These are phyloP conservation scores for Evansstolkia leycettana DNA, from an alignment of 495 filamentous ascomycete species.

Conservation along the genomic window DNA sequence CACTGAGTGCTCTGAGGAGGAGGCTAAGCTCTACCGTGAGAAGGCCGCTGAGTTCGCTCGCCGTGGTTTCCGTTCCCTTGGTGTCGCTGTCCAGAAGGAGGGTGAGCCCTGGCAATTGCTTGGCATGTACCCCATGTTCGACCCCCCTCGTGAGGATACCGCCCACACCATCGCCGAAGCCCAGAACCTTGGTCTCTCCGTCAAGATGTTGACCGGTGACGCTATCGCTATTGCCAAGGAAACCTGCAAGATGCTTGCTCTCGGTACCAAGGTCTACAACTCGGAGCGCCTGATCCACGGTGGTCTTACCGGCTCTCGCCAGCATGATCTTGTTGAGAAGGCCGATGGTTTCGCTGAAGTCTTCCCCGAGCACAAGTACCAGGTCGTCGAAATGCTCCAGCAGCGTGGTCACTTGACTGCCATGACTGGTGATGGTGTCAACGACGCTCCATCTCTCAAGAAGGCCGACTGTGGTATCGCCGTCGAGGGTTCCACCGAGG, in stretches of 20 bases:
- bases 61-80: constrained; percentile 71
- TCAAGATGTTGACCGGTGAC: constrained; percentile 75
- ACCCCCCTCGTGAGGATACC: constrained; percentile 66
- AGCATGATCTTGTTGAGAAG: constrained; percentile 65
- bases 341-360: constrained; percentile 69
- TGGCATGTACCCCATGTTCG: constrained; percentile 70
- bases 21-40: constrained; percentile 50
- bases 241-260: constrained; percentile 69
- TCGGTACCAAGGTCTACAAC: constrained; percentile 70
- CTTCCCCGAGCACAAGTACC: constrained; percentile 69
- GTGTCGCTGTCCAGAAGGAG: constrained; percentile 60
- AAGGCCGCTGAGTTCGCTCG: constrained; percentile 65
- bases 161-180: constrained; percentile 68
- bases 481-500: constrained; percentile 66
- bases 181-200: constrained; percentile 61
- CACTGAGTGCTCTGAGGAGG: constrained; percentile 50
- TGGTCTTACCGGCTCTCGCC: constrained; percentile 58
- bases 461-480: constrained; percentile 69
- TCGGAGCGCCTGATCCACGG: constrained; percentile 63
- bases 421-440: constrained; percentile 68
- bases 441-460: constrained; percentile 62
- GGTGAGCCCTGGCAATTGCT: constrained; percentile 56
- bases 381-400: constrained; percentile 67
- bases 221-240: constrained; percentile 70
- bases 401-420: constrained; percentile 63